These are phyloP conservation scores for Lepiota venenata DNA, from an alignment of 768 basidiomycete genomes.

Conservation along the genomic window DNA sequence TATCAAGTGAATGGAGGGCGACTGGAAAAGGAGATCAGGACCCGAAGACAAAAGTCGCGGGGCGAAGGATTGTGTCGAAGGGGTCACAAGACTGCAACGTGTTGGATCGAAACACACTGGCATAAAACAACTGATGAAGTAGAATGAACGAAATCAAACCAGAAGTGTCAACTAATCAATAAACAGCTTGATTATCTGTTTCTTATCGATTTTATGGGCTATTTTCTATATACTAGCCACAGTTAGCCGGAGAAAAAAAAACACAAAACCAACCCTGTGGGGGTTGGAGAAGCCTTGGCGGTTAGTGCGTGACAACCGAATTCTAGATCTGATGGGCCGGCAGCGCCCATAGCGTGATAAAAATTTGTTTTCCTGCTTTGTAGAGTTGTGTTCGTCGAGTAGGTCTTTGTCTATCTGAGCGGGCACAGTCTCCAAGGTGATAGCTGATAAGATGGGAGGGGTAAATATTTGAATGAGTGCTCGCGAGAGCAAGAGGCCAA, in stretches of 20 bases:
- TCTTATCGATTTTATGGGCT: constrained; percentile 3
- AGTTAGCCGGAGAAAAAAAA: not conserved
- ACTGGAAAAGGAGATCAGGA: constrained; percentile 5
- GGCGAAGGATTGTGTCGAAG: not conserved
- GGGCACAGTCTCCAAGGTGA: not conserved
- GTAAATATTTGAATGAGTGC: not conserved
- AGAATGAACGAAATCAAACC: constrained; percentile 1
- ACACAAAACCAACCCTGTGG: not conserved
- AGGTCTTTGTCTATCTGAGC: not conserved
- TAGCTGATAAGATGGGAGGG: constrained; percentile 6
- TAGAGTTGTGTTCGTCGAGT: not conserved
- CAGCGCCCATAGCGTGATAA: constrained; percentile 2
- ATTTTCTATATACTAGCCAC: not conserved
- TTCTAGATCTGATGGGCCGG: constrained; percentile 10
- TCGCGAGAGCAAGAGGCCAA: constrained; percentile 4
- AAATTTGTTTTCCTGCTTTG: not conserved
- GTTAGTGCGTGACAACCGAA: not conserved
- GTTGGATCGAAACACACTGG: constrained; percentile 3
- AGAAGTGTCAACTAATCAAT: constrained; percentile 6
- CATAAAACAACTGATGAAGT: not conserved
- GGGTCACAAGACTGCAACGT: constrained; percentile 11
- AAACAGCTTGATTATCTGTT: not conserved
- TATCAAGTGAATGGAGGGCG: constrained; percentile 6
- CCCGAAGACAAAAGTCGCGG: not conserved
- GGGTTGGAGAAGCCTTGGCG: not conserved